Evolutionary conservation across 2,329 filamentous ascomycete genomes (phyloP), one percentile per base, ranked within the genome.

Genomic region (Fusarium heterosporum): DNA sequence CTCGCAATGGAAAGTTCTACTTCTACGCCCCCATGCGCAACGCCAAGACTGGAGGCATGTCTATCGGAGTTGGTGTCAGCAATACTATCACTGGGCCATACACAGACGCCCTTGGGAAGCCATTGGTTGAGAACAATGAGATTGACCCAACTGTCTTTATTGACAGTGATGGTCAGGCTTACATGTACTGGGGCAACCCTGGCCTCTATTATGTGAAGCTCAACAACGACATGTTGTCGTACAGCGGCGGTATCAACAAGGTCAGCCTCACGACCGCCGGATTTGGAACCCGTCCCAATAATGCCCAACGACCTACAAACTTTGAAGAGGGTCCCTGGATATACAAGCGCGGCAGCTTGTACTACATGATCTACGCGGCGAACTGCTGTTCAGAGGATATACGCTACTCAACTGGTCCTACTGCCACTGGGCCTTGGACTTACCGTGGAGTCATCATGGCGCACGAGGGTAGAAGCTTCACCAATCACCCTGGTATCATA

Each of bases 311-410:
- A 2, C 28, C 22, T 22, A 80, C 78, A 9, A 68, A 76, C 1
- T 79, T 75, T 53, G 79, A 80, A 46, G 78, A 80, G 50, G 79
- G 77, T 0, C 75, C 79, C 0, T 80, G 78, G 78, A 60, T 80
- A 9, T 77, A 77, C 55, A 78, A 77, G 68, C 73, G 75, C 1
- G 70, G 69, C 3, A 55, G 55, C 6, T 78, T 77, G 1, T 80
- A 80, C 64, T 80, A 80, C 66, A 74, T 80, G 72, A 66, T 80
- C 7, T 80, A 79, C 42, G 77, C 78, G 2, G 78, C 74, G 6
- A 80, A 80, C 58, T 61, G 57, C 3, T 61, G 57, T 5, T 61
- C 55, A 1, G 57, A 61, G 19, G 57, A 61, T 7, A 61, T 61
- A 0, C 57, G 57, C 8, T 61, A 61, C 22, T 61, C 57, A 12